phyloP scores from a whole-genome alignment of 2,329 filamentous ascomycete genomes.

The Paraphaeosphaeria minitans region DNA sequence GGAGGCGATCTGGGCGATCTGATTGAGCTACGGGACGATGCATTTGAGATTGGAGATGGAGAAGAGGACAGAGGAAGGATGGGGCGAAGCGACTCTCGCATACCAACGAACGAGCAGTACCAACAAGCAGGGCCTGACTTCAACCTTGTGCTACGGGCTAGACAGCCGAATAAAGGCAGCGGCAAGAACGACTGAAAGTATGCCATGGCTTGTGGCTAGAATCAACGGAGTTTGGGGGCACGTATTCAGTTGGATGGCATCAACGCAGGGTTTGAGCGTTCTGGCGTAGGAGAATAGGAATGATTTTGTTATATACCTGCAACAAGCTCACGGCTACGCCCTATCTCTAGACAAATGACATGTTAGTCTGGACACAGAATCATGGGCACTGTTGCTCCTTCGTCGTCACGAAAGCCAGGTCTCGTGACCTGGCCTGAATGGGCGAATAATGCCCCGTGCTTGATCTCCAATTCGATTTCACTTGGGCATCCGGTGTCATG shows the following conservation, averaged over 20 bases:
- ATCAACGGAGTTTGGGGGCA: conserved; percentile 7
- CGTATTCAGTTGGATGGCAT: conserved; percentile 5
- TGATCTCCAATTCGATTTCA: background rate
- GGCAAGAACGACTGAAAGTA: conserved; percentile 38
- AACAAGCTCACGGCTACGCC: conserved; percentile 5
- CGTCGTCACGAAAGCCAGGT: background rate
- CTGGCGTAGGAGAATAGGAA: conserved; percentile 6
- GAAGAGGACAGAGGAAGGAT: conserved; percentile 36
- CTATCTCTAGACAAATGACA: background rate
- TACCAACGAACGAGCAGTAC: conserved; percentile 34
- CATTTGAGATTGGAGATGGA: conserved; percentile 50
- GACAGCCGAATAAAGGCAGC: conserved; percentile 29
- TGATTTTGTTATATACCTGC: conserved; percentile 13
- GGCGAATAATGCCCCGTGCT: conserved; percentile 8
- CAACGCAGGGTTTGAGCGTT: conserved; percentile 17
- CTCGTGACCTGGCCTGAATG: conserved; percentile 5
- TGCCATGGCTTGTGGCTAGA: background rate
- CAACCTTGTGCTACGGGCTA: conserved; percentile 36
- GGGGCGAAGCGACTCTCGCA: conserved; percentile 20
- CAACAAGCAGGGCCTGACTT: conserved; percentile 38
- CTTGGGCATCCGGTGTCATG: background rate
- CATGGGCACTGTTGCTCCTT: background rate
- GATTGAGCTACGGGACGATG: conserved; percentile 71
- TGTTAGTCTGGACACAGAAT: background rate
- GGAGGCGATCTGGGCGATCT: conserved; percentile 64